Base-by-base conservation (phyloP, 441 rosid species). In the Populus hybrid region DNA sequence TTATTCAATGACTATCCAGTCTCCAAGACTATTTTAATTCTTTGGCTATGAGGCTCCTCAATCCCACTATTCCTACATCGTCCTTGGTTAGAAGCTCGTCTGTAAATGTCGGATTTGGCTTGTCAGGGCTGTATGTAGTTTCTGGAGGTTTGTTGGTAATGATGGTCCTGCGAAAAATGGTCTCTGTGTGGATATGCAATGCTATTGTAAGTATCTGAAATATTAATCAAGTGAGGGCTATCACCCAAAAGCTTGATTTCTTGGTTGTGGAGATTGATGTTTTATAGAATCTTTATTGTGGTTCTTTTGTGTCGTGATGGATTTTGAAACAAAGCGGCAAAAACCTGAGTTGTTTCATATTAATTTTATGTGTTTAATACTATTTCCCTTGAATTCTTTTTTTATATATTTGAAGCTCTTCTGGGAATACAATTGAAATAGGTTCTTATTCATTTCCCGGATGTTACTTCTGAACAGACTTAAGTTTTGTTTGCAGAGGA, bases 1-100 rank as follows among this genome's bases (percentile, higher is more conserved):
- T 73, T 67, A 78, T 85, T 81, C 23, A 85, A 72, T 69, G 86
- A 85, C 83, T 67, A 78, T 61, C 76, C 83, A 69, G 77, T 65
- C 71, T 35, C 75, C 36, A 66, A 69, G 81, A 57, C 70, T 73
- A 78, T 26, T 69, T 26, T 54, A 32, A 30, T 50, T 74, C 26
- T 57, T 79, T 34, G 65, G 71, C 14, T 54, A 74, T 23, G 10
- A 59, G 70, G 79, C 73, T 36, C 42, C 54, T 70, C 35, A 6
- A 2, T 36, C n/a, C 64, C 61, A 18, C 8, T 35, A 26, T 35
- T 42, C 3, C 73, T 38, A 64, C 16, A 42, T 36, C 74, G 28
- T 70, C 32, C 74, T n/a, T 65, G 63, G 65, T 34, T 10, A 3
- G 50, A n/a, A 40, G 30, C 75, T 21, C 73, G 40, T 63, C 73